Percentiles rank a stretch among this genome's conserved stretches.
Conservation (phyloP, 106 monocot genomes). For the Platanthera guangdongensis region DNA sequence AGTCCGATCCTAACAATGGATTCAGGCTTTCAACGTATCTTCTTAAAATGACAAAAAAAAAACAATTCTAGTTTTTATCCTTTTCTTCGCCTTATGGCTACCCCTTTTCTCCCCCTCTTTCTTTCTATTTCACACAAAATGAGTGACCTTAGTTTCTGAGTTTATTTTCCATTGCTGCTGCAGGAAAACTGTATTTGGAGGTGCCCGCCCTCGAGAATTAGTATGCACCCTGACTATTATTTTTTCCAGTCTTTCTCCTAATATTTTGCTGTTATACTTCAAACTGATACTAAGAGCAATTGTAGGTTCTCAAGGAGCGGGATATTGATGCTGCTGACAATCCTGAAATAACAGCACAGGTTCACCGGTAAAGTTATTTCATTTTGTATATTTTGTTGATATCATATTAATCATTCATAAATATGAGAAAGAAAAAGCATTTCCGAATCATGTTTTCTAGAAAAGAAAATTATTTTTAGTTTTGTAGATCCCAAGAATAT, state of each 20-base stretch:
- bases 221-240: conserved; percentile 21
- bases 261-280: background rate
- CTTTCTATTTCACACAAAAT: too few species aligned
- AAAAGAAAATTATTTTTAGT: background rate
- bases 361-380: conserved; percentile 31
- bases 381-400: background rate
- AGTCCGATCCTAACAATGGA: too few species aligned
- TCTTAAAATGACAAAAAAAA: too few species aligned
- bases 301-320: conserved; percentile 79
- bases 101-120: too few species aligned
- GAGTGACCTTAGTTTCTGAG: background rate
- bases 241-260: background rate
- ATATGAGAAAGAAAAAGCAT: background rate
- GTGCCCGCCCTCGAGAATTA: conserved; percentile 79
- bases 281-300: background rate
- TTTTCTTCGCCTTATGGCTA: too few species aligned
- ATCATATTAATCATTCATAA: background rate
- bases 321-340: conserved; percentile 34
- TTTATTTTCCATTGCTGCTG: conserved; percentile 5
- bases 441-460: background rate
- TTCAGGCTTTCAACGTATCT: too few species aligned
- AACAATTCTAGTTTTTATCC: too few species aligned
- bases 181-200: conserved; percentile 79
- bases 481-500: too few species aligned
- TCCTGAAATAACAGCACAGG: conserved; percentile 23